Conservation (phyloP, 1,139 yeast species). For the Pichia sp. region DNA sequence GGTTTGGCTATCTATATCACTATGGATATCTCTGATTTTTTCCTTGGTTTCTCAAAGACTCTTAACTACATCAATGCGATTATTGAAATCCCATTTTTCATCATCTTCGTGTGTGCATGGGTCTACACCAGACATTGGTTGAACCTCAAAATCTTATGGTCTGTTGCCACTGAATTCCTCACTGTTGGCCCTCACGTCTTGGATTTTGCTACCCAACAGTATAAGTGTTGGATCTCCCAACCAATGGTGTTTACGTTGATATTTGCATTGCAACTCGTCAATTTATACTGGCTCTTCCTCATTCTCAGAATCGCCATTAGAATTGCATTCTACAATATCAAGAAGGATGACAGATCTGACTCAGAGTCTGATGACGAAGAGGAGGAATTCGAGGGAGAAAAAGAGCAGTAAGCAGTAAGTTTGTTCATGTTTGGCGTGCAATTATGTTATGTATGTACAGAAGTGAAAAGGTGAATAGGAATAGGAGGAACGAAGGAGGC, state of each 20-base stretch:
- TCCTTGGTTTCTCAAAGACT: conserved; percentile 76
- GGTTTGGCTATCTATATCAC: conserved; percentile 88
- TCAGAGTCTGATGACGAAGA: conserved; percentile 62
- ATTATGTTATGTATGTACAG: no score
- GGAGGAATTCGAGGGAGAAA: no score
- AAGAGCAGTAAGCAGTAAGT: no score
- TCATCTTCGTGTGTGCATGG: conserved; percentile 70
- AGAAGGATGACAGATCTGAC: conserved; percentile 86
- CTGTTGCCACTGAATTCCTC: conserved; percentile 78
- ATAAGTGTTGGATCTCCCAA: conserved; percentile 93
- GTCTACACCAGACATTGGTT: conserved; percentile 81
- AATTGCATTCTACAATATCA: conserved; percentile 43
- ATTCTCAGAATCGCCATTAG: conserved; percentile 73
- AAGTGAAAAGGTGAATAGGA: no score
- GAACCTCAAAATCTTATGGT: conserved; percentile 75
- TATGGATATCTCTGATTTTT: conserved; percentile 93
- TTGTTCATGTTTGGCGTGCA: no score
- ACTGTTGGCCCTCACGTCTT: conserved; percentile 77
- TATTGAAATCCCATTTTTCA: conserved; percentile 57
- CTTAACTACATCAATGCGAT: conserved; percentile 73
- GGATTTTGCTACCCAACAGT: conserved; percentile 89
- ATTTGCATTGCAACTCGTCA: conserved; percentile 76
- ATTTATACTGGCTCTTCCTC: conserved; percentile 79
- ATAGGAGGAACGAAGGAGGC: no score
- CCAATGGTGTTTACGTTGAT: conserved; percentile 77